A percentile compares a stretch with the other conserved stretches of the same genome.
Conservation (phyloP, 805 yeast genomes). For the Teunomyces kruisii region DNA sequence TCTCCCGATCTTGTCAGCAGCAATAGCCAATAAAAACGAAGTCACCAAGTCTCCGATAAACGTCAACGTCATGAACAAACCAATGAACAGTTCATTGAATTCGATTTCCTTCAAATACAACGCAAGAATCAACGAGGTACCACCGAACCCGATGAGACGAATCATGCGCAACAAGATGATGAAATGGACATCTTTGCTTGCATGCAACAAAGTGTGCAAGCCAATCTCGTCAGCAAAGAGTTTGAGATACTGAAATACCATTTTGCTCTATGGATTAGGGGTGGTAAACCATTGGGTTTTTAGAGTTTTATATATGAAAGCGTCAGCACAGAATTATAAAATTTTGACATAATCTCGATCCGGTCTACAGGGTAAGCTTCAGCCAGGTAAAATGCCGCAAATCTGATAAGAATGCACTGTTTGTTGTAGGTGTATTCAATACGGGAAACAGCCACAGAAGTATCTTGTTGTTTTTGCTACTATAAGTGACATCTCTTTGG, state of each 20-base stretch:
- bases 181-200: constrained; percentile 33
- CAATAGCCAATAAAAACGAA: constrained; percentile 45
- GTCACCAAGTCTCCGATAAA: constrained; percentile 51
- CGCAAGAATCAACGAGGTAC: constrained; percentile 40
- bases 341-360: too few relatives aligned
- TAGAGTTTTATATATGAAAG: too few relatives aligned
- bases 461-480: too few relatives aligned
- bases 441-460: too few relatives aligned
- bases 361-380: too few relatives aligned
- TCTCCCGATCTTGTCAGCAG: constrained; percentile 51
- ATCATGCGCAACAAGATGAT: constrained; percentile 33
- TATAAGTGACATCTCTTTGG: too few relatives aligned
- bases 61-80: constrained; percentile 48
- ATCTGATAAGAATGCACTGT: too few relatives aligned
- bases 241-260: constrained; percentile 7
- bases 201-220: constrained; percentile 23
- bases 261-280: background rate
- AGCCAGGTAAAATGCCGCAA: too few relatives aligned
- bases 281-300: background rate
- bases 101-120: constrained; percentile 44
- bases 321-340: background rate
- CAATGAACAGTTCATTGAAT: constrained; percentile 43
- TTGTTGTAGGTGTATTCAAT: too few relatives aligned
- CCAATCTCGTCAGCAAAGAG: constrained; percentile 34
- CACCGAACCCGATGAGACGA: constrained; percentile 38